A percentile compares a stretch with the other conserved stretches of the same genome.
Evolutionary conservation across 352 stramenopile species (phyloP).

Genomic region (Pythium rishiriense): DNA sequence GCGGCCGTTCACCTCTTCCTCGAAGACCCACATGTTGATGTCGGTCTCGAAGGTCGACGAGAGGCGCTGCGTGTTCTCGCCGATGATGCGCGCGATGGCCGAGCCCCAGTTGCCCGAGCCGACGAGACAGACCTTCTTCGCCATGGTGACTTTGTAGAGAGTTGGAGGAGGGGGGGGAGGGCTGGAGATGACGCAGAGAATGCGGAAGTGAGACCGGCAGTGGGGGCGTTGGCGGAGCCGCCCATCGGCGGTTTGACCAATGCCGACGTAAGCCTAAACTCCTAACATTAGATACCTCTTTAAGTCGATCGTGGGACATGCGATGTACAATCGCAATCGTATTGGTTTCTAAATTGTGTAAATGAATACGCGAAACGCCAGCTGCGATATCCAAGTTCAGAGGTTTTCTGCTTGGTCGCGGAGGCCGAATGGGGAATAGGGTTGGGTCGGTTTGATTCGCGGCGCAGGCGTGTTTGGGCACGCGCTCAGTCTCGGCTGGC

Average conservation of each 20-base stretch:
- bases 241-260: background rate
- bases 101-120: conserved; percentile 84
- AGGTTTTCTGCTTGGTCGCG: conserved; percentile 29
- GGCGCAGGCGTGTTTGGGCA: background rate
- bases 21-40: conserved; percentile 98
- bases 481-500: background rate
- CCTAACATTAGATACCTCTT: background rate
- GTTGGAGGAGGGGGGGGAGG: background rate
- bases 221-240: background rate
- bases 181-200: background rate
- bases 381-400: conserved; percentile 3
- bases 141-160: conserved; percentile 27
- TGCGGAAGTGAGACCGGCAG: conserved; percentile 4
- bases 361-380: conserved; percentile 7
- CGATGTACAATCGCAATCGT: background rate
- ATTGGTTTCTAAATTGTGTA: background rate
- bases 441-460: background rate
- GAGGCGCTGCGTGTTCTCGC: conserved; percentile 66
- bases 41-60: conserved; percentile 76
- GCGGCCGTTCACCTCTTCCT: conserved; percentile 84
- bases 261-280: conserved; percentile 18
- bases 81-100: conserved; percentile 82
- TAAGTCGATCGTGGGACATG: conserved; percentile 13
- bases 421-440: background rate
- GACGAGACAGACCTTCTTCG: conserved; percentile 75